These are phyloP conservation scores for Zoysia japonica DNA, from an alignment of 176 grass and related monocot genomes.

Conservation along the genomic window DNA sequence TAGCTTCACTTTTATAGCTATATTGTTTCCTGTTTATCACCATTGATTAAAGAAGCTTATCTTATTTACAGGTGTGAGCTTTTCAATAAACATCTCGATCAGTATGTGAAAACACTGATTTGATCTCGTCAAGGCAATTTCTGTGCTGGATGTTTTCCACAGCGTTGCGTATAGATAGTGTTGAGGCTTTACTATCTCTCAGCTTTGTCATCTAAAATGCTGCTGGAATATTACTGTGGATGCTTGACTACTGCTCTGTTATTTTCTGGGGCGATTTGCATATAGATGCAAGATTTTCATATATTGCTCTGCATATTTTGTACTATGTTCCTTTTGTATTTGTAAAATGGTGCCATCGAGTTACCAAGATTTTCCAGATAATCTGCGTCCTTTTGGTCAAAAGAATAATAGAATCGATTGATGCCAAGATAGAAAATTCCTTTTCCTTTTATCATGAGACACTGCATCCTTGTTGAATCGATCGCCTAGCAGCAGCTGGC, in stretches of 20 bases:
- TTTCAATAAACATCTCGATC: constrained; percentile 77
- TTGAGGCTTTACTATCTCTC: neutral
- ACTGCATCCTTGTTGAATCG: neutral
- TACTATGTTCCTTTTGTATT: neutral
- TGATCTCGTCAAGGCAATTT: constrained; percentile 40
- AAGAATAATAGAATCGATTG: neutral
- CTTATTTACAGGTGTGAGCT: constrained; percentile 60
- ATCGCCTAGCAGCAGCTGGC: neutral
- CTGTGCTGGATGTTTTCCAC: neutral
- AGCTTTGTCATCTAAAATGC: neutral
- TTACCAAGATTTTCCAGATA: neutral
- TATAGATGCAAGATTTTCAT: neutral
- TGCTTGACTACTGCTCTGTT: neutral
- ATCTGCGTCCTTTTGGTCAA: neutral
- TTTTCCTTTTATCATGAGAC: neutral
- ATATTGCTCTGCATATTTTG: neutral
- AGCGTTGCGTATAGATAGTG: neutral
- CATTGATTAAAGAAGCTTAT: constrained; percentile 5
- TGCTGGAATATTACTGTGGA: constrained; percentile 10
- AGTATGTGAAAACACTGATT: constrained; percentile 70
- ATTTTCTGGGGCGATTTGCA: constrained; percentile 11
- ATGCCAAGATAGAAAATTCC: neutral
- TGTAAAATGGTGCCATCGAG: neutral
- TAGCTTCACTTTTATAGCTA: neutral
- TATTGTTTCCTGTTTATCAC: neutral